Base-by-base conservation (phyloP, 2,329 filamentous ascomycete species). In the Penicillium brevicompactum region DNA sequence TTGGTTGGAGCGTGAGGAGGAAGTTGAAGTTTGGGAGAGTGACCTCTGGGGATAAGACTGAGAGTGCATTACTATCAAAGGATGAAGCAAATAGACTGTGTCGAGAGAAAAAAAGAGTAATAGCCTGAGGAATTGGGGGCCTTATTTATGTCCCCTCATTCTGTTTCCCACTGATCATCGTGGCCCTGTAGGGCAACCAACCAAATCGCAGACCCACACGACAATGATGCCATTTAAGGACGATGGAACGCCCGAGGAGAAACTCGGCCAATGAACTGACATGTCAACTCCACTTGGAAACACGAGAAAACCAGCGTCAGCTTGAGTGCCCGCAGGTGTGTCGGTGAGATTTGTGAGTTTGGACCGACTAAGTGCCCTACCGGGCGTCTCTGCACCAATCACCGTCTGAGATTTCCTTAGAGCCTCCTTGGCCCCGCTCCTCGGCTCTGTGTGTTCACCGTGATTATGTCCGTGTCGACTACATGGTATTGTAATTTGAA, bases 141-240 rank as follows among this genome's bases (percentile, higher is more conserved):
- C n/a, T 50, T 63, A 63, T 63, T 61, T 66, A 66, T 64, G 47
- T 51, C 41, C 14, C 32, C 45, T 37, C 44, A 41, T 8, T 27
- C 24, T 8, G 24, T 31, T 46, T 37, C 30, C 22, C 18, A 6
- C 9, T 52, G 52, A 57, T 55, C 49, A 22, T 49, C 48, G 37
- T 30, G 30, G 38, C 43, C 53, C 51, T 46, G 46, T 66, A 66
- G 60, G 62, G 63, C 63, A 62, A 58, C 63, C 62, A 66, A 63
- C 54, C 57, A 66, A 21, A 56, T 18, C 22, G 49, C 41, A 54
- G 49, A 38, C 37, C 24, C 34, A 45, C 14, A 49, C 21, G 42
- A 44, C 53, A 46, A 59, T 42, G 44, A 48, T 57, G 55, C 47
- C 37, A 45, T 48, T 24, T 30, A 49, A 37, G 32, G 32, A 42